Percentiles rank a stretch among this genome's conserved stretches.
phyloP scores from a whole-genome alignment of 495 filamentous ascomycete species.

The Xylaria grammica region DNA sequence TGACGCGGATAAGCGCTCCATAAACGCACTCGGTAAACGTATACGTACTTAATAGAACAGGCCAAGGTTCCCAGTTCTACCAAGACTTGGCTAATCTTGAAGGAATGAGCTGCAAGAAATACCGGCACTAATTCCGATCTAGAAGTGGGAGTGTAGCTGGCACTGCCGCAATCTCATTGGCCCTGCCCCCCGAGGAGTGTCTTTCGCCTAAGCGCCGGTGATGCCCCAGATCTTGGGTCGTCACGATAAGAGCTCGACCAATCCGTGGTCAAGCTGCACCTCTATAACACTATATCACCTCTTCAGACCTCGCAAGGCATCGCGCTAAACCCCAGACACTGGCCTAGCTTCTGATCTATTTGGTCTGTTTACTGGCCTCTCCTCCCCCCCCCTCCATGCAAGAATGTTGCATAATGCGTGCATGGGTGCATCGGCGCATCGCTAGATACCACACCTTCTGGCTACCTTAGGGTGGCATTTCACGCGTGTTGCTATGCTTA shows the following conservation, averaged over 20 bases:
- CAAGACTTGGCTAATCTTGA: constrained; percentile 1
- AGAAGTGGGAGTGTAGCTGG: not conserved
- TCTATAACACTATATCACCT: not conserved
- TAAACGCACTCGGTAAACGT: too few species aligned
- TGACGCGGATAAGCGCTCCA: too few species aligned
- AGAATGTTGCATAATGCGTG: not conserved
- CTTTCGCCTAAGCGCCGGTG: constrained; percentile 21
- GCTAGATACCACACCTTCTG: constrained; percentile 8
- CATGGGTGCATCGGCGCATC: constrained; percentile 14
- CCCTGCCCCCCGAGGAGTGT: not conserved
- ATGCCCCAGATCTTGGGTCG: constrained; percentile 6
- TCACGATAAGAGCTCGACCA: constrained; percentile 5
- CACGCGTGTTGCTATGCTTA: constrained; percentile 10
- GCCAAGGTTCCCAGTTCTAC: too few species aligned
- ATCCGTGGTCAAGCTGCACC: constrained; percentile 10
- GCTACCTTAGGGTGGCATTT: not conserved
- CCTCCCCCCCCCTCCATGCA: too few species aligned
- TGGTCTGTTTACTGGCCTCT: constrained; percentile 16
- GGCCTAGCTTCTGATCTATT: constrained; percentile 10
- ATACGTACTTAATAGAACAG: too few species aligned
- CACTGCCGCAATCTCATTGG: constrained; percentile 13
- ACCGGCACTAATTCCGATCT: constrained; percentile 1
- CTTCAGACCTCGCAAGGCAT: not conserved
- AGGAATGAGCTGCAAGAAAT: constrained; percentile 11
- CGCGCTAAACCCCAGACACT: constrained; percentile 10